Conservation (phyloP, 1,139 yeast genomes). For the Blastobotrys capitulatus region DNA sequence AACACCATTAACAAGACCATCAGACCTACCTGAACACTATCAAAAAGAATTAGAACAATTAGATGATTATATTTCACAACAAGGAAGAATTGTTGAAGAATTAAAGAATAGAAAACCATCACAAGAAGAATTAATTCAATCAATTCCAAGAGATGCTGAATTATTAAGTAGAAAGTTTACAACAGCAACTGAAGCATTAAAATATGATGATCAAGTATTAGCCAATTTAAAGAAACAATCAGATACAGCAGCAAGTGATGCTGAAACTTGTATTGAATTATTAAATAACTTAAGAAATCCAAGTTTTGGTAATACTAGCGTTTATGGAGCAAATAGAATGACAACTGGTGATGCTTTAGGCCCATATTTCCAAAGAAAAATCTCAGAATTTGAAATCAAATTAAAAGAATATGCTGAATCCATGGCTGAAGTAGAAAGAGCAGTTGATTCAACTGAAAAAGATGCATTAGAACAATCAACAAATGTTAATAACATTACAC, state of each 20-base stretch:
- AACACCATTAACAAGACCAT: slow-evolving; percentile 81
- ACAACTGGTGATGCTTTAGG: slow-evolving; percentile 54
- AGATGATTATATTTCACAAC: slow-evolving; percentile 78
- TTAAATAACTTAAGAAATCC: slow-evolving; percentile 59
- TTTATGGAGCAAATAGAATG: slow-evolving; percentile 10
- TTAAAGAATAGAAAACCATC: slow-evolving; percentile 57
- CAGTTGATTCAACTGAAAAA: slow-evolving; percentile 66
- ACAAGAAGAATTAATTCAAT: slow-evolving; percentile 64
- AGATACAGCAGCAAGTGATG: slow-evolving; percentile 46
- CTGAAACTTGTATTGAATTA: slow-evolving; percentile 61
- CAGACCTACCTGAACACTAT: slow-evolving; percentile 70
- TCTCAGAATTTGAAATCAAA: slow-evolving; percentile 48
- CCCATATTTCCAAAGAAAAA: slow-evolving; percentile 50
- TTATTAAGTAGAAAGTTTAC: slow-evolving; percentile 59
- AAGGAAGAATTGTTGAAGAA: slow-evolving; percentile 76
- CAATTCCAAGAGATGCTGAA: slow-evolving; percentile 81
- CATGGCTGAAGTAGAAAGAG: slow-evolving; percentile 65
- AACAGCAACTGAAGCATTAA: slow-evolving; percentile 65
- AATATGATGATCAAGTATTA: slow-evolving; percentile 55
- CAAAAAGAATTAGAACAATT: slow-evolving; percentile 77
- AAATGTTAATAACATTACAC: slow-evolving; percentile 47
- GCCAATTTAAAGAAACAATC: slow-evolving; percentile 38
- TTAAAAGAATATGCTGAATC: slow-evolving; percentile 63
- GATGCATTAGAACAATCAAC: slow-evolving; percentile 40
- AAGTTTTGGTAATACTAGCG: slow-evolving; percentile 14